Percentiles rank a stretch among this genome's conserved stretches.
Evolutionary conservation across 768 basidiomycete genomes (phyloP).

Genomic region (Auriculariales sp.): DNA sequence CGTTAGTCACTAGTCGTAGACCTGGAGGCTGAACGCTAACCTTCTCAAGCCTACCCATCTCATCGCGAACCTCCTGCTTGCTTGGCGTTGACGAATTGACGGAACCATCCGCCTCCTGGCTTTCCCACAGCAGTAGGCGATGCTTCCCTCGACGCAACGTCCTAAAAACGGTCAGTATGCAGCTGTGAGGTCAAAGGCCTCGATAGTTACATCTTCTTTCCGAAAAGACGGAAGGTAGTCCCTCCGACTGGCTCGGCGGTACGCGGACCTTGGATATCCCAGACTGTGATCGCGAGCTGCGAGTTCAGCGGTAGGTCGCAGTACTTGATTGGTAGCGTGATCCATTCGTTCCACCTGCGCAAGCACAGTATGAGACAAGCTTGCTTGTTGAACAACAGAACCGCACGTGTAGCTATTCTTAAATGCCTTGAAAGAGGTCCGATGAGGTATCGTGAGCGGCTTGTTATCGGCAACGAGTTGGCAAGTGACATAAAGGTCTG

Average conservation of each 20-base stretch:
- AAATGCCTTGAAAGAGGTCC: conserved; percentile 88
- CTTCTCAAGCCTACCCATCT: conserved; percentile 93
- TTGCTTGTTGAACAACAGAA: neutral
- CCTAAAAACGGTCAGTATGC: conserved; percentile 26
- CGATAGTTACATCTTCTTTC: conserved; percentile 64
- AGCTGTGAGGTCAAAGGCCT: conserved; percentile 9
- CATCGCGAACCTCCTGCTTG: conserved; percentile 67
- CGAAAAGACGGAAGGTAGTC: conserved; percentile 79
- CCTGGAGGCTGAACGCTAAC: conserved; percentile 21
- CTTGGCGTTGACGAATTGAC: conserved; percentile 76
- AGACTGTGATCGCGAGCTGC: conserved; percentile 87
- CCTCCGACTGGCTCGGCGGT: conserved; percentile 77
- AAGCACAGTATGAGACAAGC: neutral
- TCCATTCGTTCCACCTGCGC: conserved; percentile 87
- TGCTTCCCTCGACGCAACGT: conserved; percentile 88
- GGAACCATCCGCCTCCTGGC: conserved; percentile 73
- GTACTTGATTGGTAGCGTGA: conserved; percentile 82
- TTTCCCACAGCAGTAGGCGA: conserved; percentile 71
- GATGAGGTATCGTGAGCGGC: conserved; percentile 79
- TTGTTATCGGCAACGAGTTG: conserved; percentile 90
- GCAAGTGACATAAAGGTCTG: conserved; percentile 88
- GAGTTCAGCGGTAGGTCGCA: conserved; percentile 83
- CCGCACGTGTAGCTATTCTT: conserved; percentile 64
- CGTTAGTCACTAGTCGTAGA: neutral
- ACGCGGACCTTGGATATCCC: conserved; percentile 83